Base-by-base conservation (phyloP, 805 yeast species). In the Metschnikowia santaceciliae region DNA sequence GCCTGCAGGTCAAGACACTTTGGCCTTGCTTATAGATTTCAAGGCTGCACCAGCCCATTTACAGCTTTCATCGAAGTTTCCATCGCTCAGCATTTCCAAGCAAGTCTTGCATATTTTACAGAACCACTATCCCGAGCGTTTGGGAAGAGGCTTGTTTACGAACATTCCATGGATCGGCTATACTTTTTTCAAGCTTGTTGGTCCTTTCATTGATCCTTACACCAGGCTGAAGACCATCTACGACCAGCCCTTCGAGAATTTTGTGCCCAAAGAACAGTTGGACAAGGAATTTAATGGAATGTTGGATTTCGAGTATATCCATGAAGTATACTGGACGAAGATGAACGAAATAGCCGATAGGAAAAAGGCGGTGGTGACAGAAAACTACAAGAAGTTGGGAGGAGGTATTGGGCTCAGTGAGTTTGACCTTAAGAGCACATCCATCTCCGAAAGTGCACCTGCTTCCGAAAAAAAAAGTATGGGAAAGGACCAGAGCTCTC, bases 1-100 rank as follows among this genome's bases (percentile, higher is more conserved):
- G 77, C 84, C 84, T 4, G 81, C 80, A 42, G 84, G 84, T 34
- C 83, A 78, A 46, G 84, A 80, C 48, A 72, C 79, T 3, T 63
- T 80, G 32, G 81, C 84, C 6, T 70, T 80, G 19, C 66, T 81
- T 49, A 79, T 79, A 37, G 85, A 81, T 62, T 80, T 81, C 63
- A 78, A 80, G 55, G 74, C 77, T 14, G 74, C 75, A 1, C 75
- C 74, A 6, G 65, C 64, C 3, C 66, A 62, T 36, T 58, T 70
- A 64, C 71, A 67, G 15, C 62, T 70, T 22, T 68, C 71, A 6
- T 57, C 77, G 10, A 77, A 65, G 62, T 75, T 68, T 56, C 84
- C 82, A 3, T 81, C 82, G 2, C 60, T 75, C 26, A 69, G 78
- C 33, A 75, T 76, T 48, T 77, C 81, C 20, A 57, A 57, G 46